Evolutionary conservation across 2,329 filamentous ascomycete species (phyloP).

Genomic region (Elsinoe australis): DNA sequence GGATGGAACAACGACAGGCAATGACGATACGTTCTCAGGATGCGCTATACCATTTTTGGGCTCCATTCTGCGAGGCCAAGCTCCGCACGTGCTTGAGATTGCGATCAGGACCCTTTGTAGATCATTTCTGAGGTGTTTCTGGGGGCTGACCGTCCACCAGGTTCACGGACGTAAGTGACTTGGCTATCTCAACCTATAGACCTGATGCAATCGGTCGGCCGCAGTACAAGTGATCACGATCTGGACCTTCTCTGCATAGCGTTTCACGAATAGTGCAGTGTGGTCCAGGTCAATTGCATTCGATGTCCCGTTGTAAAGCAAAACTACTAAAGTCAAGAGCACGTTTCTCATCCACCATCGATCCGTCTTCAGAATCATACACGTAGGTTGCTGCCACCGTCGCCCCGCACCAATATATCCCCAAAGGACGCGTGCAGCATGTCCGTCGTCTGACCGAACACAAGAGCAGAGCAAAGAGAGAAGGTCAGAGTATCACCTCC

Average conservation of each 20-base stretch:
- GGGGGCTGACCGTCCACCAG: no score
- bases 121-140: background rate
- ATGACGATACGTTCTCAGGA: conserved; percentile 1
- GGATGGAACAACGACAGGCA: background rate
- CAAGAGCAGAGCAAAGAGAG: conserved; percentile 4
- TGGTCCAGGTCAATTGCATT: conserved; percentile 5
- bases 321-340: background rate
- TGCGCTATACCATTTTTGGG: conserved; percentile 2
- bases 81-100: background rate
- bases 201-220: background rate
- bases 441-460: no score
- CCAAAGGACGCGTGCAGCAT: no score
- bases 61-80: background rate
- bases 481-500: background rate
- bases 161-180: background rate
- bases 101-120: background rate
- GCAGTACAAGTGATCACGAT: background rate
- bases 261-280: background rate
- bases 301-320: conserved; percentile 5
- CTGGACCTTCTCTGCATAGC: background rate
- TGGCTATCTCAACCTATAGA: background rate
- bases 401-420: background rate
- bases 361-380: background rate
- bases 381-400: background rate
- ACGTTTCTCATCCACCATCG: conserved; percentile 13